These are phyloP conservation scores for Neofusicoccum umdonicola DNA, from an alignment of 2,329 filamentous ascomycete species.

Conservation along the genomic window DNA sequence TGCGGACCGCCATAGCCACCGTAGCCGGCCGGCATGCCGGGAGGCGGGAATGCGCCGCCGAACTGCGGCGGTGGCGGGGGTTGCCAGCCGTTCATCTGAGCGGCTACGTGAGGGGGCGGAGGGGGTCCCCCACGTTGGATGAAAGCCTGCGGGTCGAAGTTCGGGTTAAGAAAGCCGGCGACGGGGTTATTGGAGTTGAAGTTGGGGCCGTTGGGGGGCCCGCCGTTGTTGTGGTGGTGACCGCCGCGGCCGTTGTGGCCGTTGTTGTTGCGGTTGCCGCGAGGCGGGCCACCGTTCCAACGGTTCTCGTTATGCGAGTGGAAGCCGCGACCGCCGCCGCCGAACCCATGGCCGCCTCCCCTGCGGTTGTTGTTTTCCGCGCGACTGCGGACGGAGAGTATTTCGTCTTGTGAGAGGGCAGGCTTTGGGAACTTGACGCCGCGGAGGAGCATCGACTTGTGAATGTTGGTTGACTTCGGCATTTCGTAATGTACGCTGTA, in stretches of 20 bases:
- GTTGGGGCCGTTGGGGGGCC: conserved; percentile 10
- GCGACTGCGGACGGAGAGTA: conserved; percentile 68
- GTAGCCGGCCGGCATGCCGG: neutral
- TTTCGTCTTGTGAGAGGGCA: conserved; percentile 71
- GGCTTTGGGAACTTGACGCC: conserved; percentile 73
- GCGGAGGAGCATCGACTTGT: conserved; percentile 92
- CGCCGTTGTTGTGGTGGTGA: conserved; percentile 15
- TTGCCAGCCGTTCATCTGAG: conserved; percentile 26
- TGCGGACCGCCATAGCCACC: conserved; percentile 8
- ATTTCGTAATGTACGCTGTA: conserved; percentile 83
- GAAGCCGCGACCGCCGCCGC: conserved; percentile 46
- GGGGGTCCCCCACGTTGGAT: conserved; percentile 20
- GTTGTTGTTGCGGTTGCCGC: conserved; percentile 26
- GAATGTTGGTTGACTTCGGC: conserved; percentile 66
- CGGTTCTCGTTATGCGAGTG: conserved; percentile 18
- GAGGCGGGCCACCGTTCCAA: conserved; percentile 20
- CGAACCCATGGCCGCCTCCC: conserved; percentile 66
- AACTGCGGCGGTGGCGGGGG: conserved; percentile 25
- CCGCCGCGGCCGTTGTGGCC: conserved; percentile 19
- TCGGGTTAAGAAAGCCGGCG: conserved; percentile 26
- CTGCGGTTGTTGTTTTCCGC: conserved; percentile 65
- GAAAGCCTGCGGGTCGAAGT: conserved; percentile 25
- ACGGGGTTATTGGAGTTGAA: conserved; percentile 26
- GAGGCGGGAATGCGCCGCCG: conserved; percentile 21
- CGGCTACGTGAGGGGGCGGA: conserved; percentile 22